Evolutionary conservation across 495 filamentous ascomycete species (phyloP), one percentile per base, ranked within the genome.

Genomic region (Aspergillus biplanus): DNA sequence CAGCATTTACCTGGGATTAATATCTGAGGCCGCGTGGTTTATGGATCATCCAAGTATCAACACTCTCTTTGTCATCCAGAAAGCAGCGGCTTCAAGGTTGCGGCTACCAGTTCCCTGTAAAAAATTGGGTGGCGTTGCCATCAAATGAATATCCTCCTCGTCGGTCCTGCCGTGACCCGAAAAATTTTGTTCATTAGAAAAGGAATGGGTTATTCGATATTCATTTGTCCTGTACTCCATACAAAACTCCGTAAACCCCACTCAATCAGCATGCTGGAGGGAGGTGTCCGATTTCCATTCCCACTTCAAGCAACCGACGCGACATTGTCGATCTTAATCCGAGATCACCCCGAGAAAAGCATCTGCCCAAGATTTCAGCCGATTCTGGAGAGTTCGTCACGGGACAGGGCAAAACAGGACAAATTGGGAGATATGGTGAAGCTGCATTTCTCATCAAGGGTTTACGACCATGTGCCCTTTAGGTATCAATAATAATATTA

Each of bases 181-280:
- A 27, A 27, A 1, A 27, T 27, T 27, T 27, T 27, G 1, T 27
- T 27, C 2, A 27, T 27, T 27, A 27, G 21, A 27, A 27, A 27
- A 27, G 21, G 21, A 27, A 27, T 27, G 21, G 21, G 21, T 27
- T 27, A 27, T 27, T 27, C 39, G 11, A 15, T 11, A 44, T 11
- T 4, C 0, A 13, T 44, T 44, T 13, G 13, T 13, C 37, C 8
- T 13, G 13, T 39, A 0, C 12, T 27, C 9, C 47, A 21, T 8
- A 27, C 47, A 27, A 50, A 27, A n/a, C 21, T 50, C 47, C 47
- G 47, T 7, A 27, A 27, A 18, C 16, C 27, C 47, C 47, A 50
- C 16, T 31, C 47, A 50, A 50, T 27, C 27, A 50, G 47, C 47
- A 50, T 50, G 47, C 47, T 21, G 18, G 47, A 50, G 21, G 21